phyloP scores from a whole-genome alignment of 805 yeast genomes.

The Diddensiella transvaalensis region DNA sequence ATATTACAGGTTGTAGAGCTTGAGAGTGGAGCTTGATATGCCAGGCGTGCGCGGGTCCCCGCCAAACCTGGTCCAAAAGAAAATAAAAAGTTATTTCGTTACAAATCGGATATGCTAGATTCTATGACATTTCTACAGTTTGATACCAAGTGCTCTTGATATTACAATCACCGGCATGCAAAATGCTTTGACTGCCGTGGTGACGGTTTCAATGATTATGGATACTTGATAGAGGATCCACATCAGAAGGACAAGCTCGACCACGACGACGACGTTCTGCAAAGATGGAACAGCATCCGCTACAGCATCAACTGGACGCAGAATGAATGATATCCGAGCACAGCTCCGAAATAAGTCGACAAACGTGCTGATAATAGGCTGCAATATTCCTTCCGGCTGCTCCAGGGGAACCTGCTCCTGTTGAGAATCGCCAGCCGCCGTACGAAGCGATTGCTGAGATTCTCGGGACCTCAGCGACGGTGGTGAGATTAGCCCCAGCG shows the following conservation, averaged over 20 bases:
- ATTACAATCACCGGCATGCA: slow-evolving; percentile 30
- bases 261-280: slow-evolving; percentile 24
- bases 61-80: neutral
- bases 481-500: neutral
- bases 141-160: slow-evolving; percentile 23
- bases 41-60: neutral
- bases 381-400: neutral
- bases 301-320: slow-evolving; percentile 29
- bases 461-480: neutral
- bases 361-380: slow-evolving; percentile 17
- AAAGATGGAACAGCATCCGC: slow-evolving; percentile 26
- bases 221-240: slow-evolving; percentile 32
- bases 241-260: slow-evolving; percentile 26
- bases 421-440: neutral
- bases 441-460: neutral
- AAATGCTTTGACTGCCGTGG: slow-evolving; percentile 25
- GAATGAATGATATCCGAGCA: slow-evolving; percentile 24
- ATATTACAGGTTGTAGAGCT: neutral
- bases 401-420: too few relatives aligned
- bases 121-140: too few relatives aligned
- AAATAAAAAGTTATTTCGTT: neutral
- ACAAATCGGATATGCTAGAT: neutral
- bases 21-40: too few relatives aligned
- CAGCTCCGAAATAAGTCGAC: slow-evolving; percentile 22
- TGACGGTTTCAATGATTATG: slow-evolving; percentile 27